Conservation (phyloP, 1,284 basidiomycete species). For the Rhodotorula sp. region DNA sequence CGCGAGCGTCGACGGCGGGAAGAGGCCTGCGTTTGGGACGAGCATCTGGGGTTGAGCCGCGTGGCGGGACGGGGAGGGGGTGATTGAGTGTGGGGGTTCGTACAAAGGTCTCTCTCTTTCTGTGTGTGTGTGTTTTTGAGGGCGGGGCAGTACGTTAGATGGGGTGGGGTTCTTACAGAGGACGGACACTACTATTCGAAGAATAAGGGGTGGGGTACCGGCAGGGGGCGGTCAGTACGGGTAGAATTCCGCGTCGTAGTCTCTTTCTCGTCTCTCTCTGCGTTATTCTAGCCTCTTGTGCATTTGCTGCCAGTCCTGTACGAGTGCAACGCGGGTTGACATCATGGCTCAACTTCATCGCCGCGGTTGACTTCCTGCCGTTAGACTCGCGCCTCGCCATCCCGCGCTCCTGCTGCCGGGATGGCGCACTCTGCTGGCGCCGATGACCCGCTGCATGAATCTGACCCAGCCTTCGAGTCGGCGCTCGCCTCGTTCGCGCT, state of each 20-base stretch:
- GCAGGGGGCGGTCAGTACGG: no score
- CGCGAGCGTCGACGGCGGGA: conserved; percentile 18
- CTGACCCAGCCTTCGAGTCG: background rate
- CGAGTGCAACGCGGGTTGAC: no score
- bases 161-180: no score
- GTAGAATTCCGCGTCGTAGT: no score
- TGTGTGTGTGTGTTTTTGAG: background rate
- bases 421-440: background rate
- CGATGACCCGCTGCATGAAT: no score
- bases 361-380: background rate
- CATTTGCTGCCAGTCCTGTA: no score
- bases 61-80: background rate
- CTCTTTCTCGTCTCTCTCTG: no score
- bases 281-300: no score
- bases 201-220: no score
- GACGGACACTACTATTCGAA: no score
- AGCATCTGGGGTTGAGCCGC: conserved; percentile 23
- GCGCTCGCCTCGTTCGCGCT: background rate
- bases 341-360: background rate
- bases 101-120: background rate
- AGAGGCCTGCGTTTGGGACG: conserved; percentile 18
- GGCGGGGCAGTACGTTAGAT: no score
- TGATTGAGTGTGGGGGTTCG: background rate
- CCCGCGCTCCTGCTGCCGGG: background rate
- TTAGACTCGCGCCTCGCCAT: background rate